A percentile compares a stretch with the other conserved stretches of the same genome.
Conservation (phyloP, 1,284 basidiomycete genomes). For the Ustilago sp. region DNA sequence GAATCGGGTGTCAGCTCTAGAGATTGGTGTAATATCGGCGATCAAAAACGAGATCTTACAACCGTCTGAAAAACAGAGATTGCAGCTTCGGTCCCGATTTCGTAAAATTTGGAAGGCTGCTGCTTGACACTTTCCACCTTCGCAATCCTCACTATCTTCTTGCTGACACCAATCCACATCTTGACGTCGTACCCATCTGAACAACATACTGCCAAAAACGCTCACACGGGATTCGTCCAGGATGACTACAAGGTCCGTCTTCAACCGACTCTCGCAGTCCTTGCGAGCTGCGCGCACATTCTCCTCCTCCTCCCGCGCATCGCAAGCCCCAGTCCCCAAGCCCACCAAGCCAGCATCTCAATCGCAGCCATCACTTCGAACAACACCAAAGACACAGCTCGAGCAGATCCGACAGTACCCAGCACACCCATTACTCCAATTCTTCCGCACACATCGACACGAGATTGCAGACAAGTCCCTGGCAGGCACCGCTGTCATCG, state of each 20-base stretch:
- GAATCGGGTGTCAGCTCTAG: no score
- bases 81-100: slow-evolving; percentile 13
- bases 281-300: slow-evolving; percentile 31
- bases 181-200: slow-evolving; percentile 2
- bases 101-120: slow-evolving; percentile 19
- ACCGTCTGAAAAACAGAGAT: not conserved
- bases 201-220: slow-evolving; percentile 5
- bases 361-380: slow-evolving; percentile 25
- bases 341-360: slow-evolving; percentile 50
- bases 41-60: not conserved
- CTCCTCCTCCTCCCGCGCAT: slow-evolving; percentile 30
- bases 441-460: slow-evolving; percentile 53
- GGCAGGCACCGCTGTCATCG: slow-evolving; percentile 31
- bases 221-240: not conserved
- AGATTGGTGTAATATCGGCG: no score
- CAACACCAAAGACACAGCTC: slow-evolving; percentile 33
- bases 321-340: slow-evolving; percentile 37
- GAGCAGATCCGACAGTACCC: slow-evolving; percentile 58
- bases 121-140: slow-evolving; percentile 3
- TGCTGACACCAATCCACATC: slow-evolving; percentile 1
- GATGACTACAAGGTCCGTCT: slow-evolving; percentile 24
- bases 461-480: slow-evolving; percentile 39
- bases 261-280: slow-evolving; percentile 30
- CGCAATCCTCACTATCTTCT: slow-evolving; percentile 3
- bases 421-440: slow-evolving; percentile 63